Evolutionary conservation across 805 yeast genomes (phyloP).

Genomic region (Saccharomycopsis synnaedendra): DNA sequence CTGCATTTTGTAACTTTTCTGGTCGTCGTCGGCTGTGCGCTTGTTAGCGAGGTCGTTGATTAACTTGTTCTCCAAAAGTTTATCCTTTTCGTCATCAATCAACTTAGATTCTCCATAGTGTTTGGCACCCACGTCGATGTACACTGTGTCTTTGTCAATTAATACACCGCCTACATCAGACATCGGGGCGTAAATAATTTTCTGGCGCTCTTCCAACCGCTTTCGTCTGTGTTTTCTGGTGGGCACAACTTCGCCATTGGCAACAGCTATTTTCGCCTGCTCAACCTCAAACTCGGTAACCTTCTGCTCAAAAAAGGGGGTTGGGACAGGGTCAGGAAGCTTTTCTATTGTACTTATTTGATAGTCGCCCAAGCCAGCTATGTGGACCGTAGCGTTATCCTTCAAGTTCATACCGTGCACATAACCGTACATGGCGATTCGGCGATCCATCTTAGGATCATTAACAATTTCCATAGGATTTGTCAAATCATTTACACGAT

Average conservation of each 20-base stretch:
- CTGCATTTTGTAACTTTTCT: constrained; percentile 13
- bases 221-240: constrained; percentile 58
- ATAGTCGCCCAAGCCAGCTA: constrained; percentile 93
- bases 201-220: constrained; percentile 87
- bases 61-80: constrained; percentile 9
- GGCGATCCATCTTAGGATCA: constrained; percentile 78
- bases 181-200: constrained; percentile 97
- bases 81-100: constrained; percentile 11
- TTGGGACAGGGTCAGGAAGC: constrained; percentile 97
- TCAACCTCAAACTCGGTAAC: constrained; percentile 75
- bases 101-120: constrained; percentile 20
- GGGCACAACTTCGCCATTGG: constrained; percentile 42
- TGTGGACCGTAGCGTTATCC: constrained; percentile 66
- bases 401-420: constrained; percentile 83
- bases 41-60: constrained; percentile 7
- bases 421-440: constrained; percentile 86
- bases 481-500: constrained; percentile 86
- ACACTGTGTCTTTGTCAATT: constrained; percentile 95
- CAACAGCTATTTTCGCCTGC: constrained; percentile 52
- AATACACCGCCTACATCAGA: constrained; percentile 98
- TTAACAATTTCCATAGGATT: constrained; percentile 67
- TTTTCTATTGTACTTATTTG: constrained; percentile 69
- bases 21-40: constrained; percentile 7
- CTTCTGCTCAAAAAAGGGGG: constrained; percentile 83
- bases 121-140: constrained; percentile 60